Evolutionary conservation across 352 stramenopile genomes (phyloP), one percentile per base, ranked within the genome.

Genomic region (Phytophthora idaei): DNA sequence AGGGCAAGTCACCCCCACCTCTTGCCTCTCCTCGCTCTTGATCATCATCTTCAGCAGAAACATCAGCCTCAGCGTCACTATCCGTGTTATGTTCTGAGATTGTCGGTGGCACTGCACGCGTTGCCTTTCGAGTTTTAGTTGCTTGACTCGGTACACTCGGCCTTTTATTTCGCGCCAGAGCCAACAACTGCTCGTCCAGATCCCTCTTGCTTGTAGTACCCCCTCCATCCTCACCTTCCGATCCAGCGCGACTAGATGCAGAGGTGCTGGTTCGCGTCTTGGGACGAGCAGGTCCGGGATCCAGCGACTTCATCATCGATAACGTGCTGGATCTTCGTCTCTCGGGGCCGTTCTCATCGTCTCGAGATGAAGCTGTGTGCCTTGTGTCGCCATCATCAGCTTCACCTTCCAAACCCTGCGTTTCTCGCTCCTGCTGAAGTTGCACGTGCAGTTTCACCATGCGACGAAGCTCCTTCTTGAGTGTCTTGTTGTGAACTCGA

Each of bases 401-500:
- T 46, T 49, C 44, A 31, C 44, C 15, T 48, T 9, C 42, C n/a
- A 48, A 27, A 27, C n/a, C n/a, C 21, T 59, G 45, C 2, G n/a
- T 36, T 5, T 67, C 57, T 47, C 73, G 66, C 39, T 75, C 67
- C 5, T 77, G 41, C 25, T 76, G 66, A 45, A 66, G 29, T n/a
- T 74, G 59, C 3, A 87, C 69, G 12, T 90, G 82, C 25, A 88
- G n/a, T 60, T 90, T 90, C 9, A 90, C 71, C 78, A 90, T 86
- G 0, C 84, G 73, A 1, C 84, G 77, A 21, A 94, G 72, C 39
- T 94, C 84, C 51, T 92, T 94, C 71, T 93, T 94, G 7, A 94
- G 77, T 7, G 85, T 90, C 57, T 91, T 92, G 67, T 94, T 94
- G 67, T 90, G 76, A 42, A 90, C 10, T 7, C 74, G 79, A 3